Evolutionary conservation across 345 rosid genomes (phyloP), one percentile per base, ranked within the genome.

Genomic region (Carallia brachiata): DNA sequence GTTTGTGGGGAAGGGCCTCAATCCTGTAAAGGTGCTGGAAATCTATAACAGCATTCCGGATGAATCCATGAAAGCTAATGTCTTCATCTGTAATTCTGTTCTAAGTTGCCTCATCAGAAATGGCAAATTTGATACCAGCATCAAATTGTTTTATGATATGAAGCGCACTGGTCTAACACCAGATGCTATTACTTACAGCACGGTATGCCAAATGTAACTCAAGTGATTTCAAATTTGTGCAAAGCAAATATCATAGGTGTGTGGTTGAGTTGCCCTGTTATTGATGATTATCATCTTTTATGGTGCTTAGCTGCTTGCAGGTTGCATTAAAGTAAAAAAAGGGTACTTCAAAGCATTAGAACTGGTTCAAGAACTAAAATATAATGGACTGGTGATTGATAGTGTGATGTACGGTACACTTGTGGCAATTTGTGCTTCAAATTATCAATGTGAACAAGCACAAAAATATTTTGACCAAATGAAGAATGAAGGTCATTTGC

Each of bases 371-470:
- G 93, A 91, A 77, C 69, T 94, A 71, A 84, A 86, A 32, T 78
- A 73, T 68, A 75, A 80, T 28, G 86, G 83, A 23, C 70, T 90
- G 74, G 75, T 70, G 76, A 88, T 91, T 95, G 98, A 91, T 17
- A 19, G 82, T 61, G 87, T 94, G 63, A 89, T 91, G 86, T 90
- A 89, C 79, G 97, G 95, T 72, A 85, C 92, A 40, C 83, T 94
- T 77, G 75, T 91, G 81, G 95, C 97, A 4, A 79, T 94, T 71
- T 94, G 95, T 83, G 98, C 97, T 81, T 90, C 97, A 47, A 85
- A 84, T 75, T 85, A 88, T 79, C 87, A 71, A 54, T 77, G 84
- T 52, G 88, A 87, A 75, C 90, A 88, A 78, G 98, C 98, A 73
- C 86, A 88, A 73, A 77, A 61, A 62, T 90, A 75, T 74, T 87